Evolutionary conservation across 305 asterid species (phyloP).

Genomic region (Plantago lanceolata): DNA sequence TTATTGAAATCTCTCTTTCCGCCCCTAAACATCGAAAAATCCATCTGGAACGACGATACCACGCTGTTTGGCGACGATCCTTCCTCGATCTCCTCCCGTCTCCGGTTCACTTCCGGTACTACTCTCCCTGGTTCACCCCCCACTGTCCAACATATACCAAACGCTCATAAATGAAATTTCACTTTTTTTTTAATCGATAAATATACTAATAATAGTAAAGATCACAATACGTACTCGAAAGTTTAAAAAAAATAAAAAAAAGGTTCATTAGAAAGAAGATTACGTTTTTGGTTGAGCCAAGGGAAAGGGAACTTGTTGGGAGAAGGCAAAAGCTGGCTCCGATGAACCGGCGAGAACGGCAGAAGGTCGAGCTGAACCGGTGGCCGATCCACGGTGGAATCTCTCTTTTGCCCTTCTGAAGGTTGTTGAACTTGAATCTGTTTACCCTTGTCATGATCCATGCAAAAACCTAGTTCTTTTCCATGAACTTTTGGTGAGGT

Average conservation of each 20-base stretch:
- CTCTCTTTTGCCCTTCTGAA: constrained; percentile 18
- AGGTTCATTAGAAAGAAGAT: background rate
- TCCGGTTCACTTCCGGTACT: constrained; percentile 14
- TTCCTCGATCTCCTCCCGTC: constrained; percentile 28
- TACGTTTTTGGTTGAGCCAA: constrained; percentile 62
- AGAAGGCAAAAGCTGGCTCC: constrained; percentile 24
- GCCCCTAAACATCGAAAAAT: constrained; percentile 37
- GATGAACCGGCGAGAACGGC: constrained; percentile 56
- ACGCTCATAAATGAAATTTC: too few species aligned
- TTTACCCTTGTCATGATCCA: constrained; percentile 36
- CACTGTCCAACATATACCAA: constrained; percentile 31
- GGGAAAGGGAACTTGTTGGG: constrained; percentile 41
- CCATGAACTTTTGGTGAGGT: constrained; percentile 32
- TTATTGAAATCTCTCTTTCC: constrained; percentile 21
- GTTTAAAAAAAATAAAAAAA: too few species aligned
- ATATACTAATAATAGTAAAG: too few species aligned
- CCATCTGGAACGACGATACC: constrained; percentile 59
- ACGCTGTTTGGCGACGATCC: constrained; percentile 56
- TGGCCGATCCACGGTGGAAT: constrained; percentile 43
- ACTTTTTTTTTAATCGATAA: too few species aligned
- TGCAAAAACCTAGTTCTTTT: constrained; percentile 68
- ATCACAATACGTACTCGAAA: too few species aligned
- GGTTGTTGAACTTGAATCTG: constrained; percentile 1
- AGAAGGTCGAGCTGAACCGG: constrained; percentile 79
- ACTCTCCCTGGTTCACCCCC: constrained; percentile 27